Evolutionary conservation across 495 filamentous ascomycete genomes (phyloP), one percentile per base, ranked within the genome.

Genomic region (Xylaria bambusicola): DNA sequence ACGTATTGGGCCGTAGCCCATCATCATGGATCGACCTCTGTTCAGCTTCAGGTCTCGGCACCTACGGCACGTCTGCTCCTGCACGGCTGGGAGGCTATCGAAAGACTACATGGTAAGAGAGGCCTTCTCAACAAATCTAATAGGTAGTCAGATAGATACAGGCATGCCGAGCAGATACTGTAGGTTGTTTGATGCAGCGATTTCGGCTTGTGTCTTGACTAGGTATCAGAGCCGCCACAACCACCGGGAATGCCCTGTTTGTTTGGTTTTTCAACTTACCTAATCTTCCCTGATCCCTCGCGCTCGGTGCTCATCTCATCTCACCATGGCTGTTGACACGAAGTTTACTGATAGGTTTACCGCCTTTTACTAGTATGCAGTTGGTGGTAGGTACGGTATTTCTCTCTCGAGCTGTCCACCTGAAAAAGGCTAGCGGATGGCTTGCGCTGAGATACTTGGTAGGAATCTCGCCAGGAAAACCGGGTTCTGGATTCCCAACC

Each of bases 41-140:
- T 51, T 58, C 56, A 58, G 56, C 56, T 51, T 46, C 46, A 44
- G n/a, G 17, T 47, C 44, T 35, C 45, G 24, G 44, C 26, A 48
- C 35, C 24, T 41, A 26, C 35, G 36, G 36, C 36, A 38, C 12
- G 3, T 38, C 10, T 33, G 29, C 29, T n/a, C n/a, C n/a, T n/a
- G n/a, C n/a, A n/a, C n/a, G n/a, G n/a, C n/a, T n/a, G n/a, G n/a
- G n/a, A n/a, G n/a, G n/a, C n/a, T n/a, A n/a, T n/a, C n/a, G n/a
- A n/a, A n/a, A n/a, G n/a, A n/a, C n/a, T n/a, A n/a, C n/a, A n/a
- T n/a, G n/a, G n/a, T n/a, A n/a, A n/a, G n/a, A n/a, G n/a, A n/a
- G n/a, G n/a, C n/a, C n/a, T n/a, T n/a, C n/a, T n/a, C n/a, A n/a
- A n/a, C n/a, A n/a, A n/a, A n/a, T n/a, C n/a, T n/a, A n/a, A n/a